Conservation (phyloP, 805 yeast genomes). For the Sugiyamaella lignohabitans region DNA sequence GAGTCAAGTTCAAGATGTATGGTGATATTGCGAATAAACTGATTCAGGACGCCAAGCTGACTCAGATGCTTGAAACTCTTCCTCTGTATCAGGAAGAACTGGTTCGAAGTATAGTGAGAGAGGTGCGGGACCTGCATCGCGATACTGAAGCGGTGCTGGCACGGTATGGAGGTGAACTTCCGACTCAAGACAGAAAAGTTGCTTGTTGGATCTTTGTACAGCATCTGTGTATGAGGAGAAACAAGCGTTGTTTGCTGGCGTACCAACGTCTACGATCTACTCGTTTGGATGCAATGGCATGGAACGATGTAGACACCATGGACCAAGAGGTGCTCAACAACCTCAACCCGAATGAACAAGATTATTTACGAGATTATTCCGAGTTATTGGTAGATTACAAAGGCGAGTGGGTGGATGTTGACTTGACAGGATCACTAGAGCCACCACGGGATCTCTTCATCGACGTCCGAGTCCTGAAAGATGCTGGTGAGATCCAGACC, state of each 20-base stretch:
- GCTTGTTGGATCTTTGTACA: constrained; percentile 48
- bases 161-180: constrained; percentile 15
- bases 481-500: constrained; percentile 96
- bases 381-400: constrained; percentile 70
- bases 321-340: constrained; percentile 34
- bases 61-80: constrained; percentile 54
- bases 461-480: constrained; percentile 86
- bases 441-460: constrained; percentile 91
- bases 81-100: constrained; percentile 70
- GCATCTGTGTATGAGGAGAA: constrained; percentile 72
- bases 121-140: constrained; percentile 44
- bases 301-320: constrained; percentile 44
- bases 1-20: constrained; percentile 52
- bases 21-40: constrained; percentile 84
- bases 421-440: constrained; percentile 76
- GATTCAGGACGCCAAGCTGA: constrained; percentile 76
- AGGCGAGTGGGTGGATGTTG: constrained; percentile 74
- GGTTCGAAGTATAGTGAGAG: constrained; percentile 63
- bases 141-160: constrained; percentile 46
- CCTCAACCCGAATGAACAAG: constrained; percentile 74
- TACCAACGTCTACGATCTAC: constrained; percentile 69
- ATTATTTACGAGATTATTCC: constrained; percentile 63
- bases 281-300: constrained; percentile 57
- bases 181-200: constrained; percentile 28
- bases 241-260: constrained; percentile 83